A percentile compares a stretch with the other conserved stretches of the same genome.
Evolutionary conservation across 768 basidiomycete species (phyloP).

Genomic region (Lyophyllum atratum): DNA sequence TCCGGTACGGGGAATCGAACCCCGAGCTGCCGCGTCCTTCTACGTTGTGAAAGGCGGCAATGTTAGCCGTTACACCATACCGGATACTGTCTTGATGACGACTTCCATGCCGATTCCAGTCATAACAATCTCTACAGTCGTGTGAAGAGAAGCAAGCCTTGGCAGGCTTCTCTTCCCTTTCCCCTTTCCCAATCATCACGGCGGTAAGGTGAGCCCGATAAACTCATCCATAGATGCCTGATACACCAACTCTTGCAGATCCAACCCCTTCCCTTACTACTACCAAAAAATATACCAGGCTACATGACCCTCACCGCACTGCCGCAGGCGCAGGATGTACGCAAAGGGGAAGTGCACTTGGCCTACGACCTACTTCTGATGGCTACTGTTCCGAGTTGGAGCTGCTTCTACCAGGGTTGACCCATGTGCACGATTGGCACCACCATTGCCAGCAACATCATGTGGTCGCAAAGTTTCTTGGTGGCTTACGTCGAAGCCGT

Average conservation of each 20-base stretch:
- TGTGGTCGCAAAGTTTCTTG: neutral
- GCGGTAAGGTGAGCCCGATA: no score
- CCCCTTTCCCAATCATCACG: no score
- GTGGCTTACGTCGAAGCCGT: neutral
- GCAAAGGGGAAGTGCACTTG: neutral
- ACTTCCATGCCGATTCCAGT: no score
- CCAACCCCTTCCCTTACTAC: no score
- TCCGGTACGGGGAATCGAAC: conserved; percentile 56
- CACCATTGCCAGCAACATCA: neutral
- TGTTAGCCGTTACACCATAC: conserved; percentile 71
- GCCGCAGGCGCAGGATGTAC: no score
- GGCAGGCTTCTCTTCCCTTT: no score
- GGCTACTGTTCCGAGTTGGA: neutral
- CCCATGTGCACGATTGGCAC: neutral
- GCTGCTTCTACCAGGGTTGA: neutral
- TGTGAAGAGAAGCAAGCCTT: no score
- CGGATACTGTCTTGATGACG: conserved; percentile 19
- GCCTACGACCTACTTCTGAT: neutral
- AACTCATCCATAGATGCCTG: no score
- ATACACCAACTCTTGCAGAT: no score
- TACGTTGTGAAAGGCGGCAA: conserved; percentile 49
- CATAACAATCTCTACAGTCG: no score
- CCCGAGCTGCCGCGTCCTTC: conserved; percentile 49
- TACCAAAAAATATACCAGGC: no score
- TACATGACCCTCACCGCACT: neutral